Evolutionary conservation across 768 basidiomycete genomes (phyloP), one percentile per base, ranked within the genome.

Genomic region (Russula lepida): DNA sequence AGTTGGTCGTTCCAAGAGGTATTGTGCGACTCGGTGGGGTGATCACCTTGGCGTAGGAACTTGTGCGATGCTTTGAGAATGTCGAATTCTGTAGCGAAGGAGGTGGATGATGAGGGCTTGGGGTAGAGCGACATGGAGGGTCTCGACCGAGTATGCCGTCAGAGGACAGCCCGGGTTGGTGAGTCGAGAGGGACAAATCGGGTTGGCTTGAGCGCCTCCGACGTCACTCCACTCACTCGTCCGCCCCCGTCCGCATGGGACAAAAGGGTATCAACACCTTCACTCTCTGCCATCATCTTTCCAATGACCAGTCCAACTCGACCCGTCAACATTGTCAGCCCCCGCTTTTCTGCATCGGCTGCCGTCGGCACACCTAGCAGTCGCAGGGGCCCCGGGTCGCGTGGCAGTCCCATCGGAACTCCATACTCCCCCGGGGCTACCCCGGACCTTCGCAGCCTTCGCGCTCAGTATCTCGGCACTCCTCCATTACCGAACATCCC

Each of bases 1-100:
- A 98, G 77, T 62, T 84, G 78, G 50, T 95, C 91, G 68, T 95
- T 85, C 90, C 93, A 98, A 1, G 83, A 75, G 37, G 50, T 4
- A 7, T 39, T 46, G 3, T 15, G 48, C 25, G 54, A 59, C 75
- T 80, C 52, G 78, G 80, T 74, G 77, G 79, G 68, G 69, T 72
- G 50, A 80, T 81, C 66, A 77, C 81, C 58, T 77, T 80, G 69
- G 75, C 75, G 64, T 78, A 83, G 66, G 32, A 66, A 86, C 85
- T 79, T 87, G 75, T 91, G 89, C 0, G 85, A 81, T 2, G 79
- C 79, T 68, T 82, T 89, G 35, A 92, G 74, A 60, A 92, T 84
- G 64, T 91, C 88, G 49, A 91, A 90, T 67, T 91, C 89, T 0
- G 84, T 71, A 6, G 58, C 3, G 53, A 37, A 51, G 0, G 64